A percentile compares a stretch with the other conserved stretches of the same genome.
phyloP scores from a whole-genome alignment of 768 basidiomycete genomes.

The Mycena vitilis region DNA sequence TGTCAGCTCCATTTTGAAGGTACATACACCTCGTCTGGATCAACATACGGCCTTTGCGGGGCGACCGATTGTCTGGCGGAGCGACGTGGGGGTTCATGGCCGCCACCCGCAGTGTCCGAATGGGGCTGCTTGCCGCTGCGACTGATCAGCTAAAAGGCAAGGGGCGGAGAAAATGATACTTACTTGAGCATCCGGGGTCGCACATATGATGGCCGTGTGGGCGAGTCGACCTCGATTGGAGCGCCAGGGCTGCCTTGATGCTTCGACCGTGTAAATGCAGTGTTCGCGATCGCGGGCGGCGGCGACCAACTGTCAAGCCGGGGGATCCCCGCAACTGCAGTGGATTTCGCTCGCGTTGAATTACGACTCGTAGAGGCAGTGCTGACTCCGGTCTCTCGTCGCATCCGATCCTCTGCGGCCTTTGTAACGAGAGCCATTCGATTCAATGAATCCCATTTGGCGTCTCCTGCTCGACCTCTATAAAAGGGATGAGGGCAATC shows the following conservation, averaged over 20 bases:
- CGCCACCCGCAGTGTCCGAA: slow-evolving; percentile 13
- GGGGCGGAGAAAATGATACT: neutral
- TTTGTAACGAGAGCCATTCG: neutral
- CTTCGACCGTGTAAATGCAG: neutral
- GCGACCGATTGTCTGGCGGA: slow-evolving; percentile 50
- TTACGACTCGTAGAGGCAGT: neutral
- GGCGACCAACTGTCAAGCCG: slow-evolving; percentile 15
- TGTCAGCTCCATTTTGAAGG: neutral
- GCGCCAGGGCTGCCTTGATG: slow-evolving; percentile 10
- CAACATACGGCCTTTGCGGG: slow-evolving; percentile 45
- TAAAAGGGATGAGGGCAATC: neutral
- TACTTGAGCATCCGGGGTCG: slow-evolving; percentile 8
- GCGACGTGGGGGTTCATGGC: slow-evolving; percentile 42
- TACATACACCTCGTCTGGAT: slow-evolving; percentile 74
- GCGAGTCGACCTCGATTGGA: slow-evolving; percentile 30
- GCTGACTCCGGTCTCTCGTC: slow-evolving; percentile 1
- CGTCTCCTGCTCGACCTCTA: slow-evolving; percentile 8
- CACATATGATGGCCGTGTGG: slow-evolving; percentile 2
- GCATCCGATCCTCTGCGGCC: neutral
- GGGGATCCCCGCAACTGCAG: slow-evolving; percentile 17
- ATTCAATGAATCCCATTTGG: slow-evolving; percentile 16
- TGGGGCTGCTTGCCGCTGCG: slow-evolving; percentile 19
- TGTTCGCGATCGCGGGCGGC: slow-evolving; percentile 20
- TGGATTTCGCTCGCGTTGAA: neutral
- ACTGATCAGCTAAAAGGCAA: neutral